Base-by-base conservation (phyloP, 1,139 yeast species). In the Blastobotrys serpentis region DNA sequence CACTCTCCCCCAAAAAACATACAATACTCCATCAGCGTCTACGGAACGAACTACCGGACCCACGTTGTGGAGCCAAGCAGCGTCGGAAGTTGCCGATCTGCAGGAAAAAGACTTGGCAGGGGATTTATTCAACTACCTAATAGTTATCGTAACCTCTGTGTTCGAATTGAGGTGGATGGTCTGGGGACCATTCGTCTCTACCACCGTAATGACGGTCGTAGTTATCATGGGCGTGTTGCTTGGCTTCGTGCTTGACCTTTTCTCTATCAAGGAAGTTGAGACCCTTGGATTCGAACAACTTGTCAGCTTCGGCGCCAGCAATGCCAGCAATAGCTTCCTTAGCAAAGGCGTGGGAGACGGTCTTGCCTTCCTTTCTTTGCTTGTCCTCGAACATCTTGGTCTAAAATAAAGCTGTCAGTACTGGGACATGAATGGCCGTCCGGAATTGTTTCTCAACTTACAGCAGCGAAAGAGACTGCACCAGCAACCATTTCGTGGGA, bases 251-350 rank as follows among this genome's bases (percentile, higher is more conserved):
- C 47, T 62, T 61, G 47, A 63, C 63, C 46, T 47, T 63, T 49
- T 79, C 84, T 3, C 85, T 53, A 57, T 64, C 68, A 37, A 62
- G 56, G 51, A 52, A 64, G 52, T 64, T 57, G 25, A 64, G 61
- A 18, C 68, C 68, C 60, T 64, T 64, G 52, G 66, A 58, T 55
- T 64, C 68, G 48, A 63, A 56, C 30, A 64, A 57, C 59, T 64
- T 64, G 58, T 64, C 68, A 46, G 62, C 67, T 52, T 64, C 68
- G 42, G 59, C 68, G 23, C 68, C 68, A 19, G 65, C 68, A 48
- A 64, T 37, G 11, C 66, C 67, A 34, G 66, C 66, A 38, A 64
- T 52, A 45, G 59, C 44, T 53, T 64, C 66, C 57, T 64, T 63
- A 42, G 67, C 67, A 32, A 60, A 58, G 3, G 45, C 47, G 52